phyloP scores from a whole-genome alignment of 1,139 yeast genomes.

The Yamadazyma mexicana region DNA sequence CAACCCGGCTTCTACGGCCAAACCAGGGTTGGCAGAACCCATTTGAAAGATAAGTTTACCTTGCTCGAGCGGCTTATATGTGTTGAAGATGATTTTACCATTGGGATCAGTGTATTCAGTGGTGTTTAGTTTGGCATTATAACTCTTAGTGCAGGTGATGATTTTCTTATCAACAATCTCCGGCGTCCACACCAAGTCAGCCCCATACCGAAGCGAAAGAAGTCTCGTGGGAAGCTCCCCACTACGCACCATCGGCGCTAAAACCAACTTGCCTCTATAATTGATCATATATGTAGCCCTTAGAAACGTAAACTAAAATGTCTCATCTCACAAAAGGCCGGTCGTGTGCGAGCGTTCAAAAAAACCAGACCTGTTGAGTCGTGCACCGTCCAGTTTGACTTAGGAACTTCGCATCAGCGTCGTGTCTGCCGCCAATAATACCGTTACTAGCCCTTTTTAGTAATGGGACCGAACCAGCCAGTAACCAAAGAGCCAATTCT shows the following conservation, averaged over 20 bases:
- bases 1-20: slow-evolving; percentile 86
- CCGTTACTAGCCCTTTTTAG: no score
- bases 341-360: no score
- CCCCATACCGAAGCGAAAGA: slow-evolving; percentile 77
- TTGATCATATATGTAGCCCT: no score
- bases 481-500: no score
- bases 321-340: no score
- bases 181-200: slow-evolving; percentile 95
- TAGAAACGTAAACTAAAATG: no score
- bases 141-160: slow-evolving; percentile 62
- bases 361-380: no score
- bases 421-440: no score
- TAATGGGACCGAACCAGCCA: no score
- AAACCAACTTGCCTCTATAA: slow-evolving; percentile 64
- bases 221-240: slow-evolving; percentile 91
- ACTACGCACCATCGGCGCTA: slow-evolving; percentile 96
- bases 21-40: slow-evolving; percentile 80
- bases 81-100: slow-evolving; percentile 62
- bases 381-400: no score
- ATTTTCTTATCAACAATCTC: slow-evolving; percentile 88
- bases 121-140: slow-evolving; percentile 56
- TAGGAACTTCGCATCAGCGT: no score
- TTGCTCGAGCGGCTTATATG: slow-evolving; percentile 60
- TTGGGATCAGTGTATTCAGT: slow-evolving; percentile 52
- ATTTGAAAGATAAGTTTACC: slow-evolving; percentile 79